Evolutionary conservation across 331 rosid species (phyloP), one percentile per base, ranked within the genome.

Genomic region (Malus hybrid): DNA sequence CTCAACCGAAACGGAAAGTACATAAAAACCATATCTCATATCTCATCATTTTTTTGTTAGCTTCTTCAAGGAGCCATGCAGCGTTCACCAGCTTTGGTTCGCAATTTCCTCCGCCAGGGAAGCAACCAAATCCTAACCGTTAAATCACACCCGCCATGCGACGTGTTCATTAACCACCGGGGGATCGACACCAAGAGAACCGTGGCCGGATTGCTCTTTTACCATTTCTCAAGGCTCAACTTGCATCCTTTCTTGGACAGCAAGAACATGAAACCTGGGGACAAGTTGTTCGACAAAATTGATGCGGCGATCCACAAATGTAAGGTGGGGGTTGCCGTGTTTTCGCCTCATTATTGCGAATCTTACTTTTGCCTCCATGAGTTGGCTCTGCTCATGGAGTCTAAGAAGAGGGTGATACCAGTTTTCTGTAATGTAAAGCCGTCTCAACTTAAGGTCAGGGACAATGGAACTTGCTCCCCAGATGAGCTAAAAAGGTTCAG

Each of bases 241-340:
- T 71, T 94, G 9, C 74, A 29, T 3, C 70, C 93, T 0, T 92
- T 94, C 48, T 76, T 94, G 29, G 99, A 94, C 32, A 87, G 91
- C 81, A 87, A 77, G 89, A 94, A 76, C 86, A 92, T 94, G 99
- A 92, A 92, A 69, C 93, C 96, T 0, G 99, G 99, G 2, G 97
- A 94, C 55, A 86, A 81, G 16, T 73, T 94, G n/a, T 85, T 81
- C 7, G 76, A 84, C 7, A 86, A 94, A 52, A 94, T 94, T 3
- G 86, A 94, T 9, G 70, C n/a, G 5, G 97, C 86, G 3, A 92
- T 94, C 56, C 59, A 70, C 0, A 76, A 74, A 14, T 83, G 91
- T 60, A 86, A 90, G 83, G 77, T 94, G 0, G 99, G 97, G 0
- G 85, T 94, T 5, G 87, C 97, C 0, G 93, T 94, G 33, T 92